Conservation (phyloP, 345 rosid species). For the Aethionema arabicum region DNA sequence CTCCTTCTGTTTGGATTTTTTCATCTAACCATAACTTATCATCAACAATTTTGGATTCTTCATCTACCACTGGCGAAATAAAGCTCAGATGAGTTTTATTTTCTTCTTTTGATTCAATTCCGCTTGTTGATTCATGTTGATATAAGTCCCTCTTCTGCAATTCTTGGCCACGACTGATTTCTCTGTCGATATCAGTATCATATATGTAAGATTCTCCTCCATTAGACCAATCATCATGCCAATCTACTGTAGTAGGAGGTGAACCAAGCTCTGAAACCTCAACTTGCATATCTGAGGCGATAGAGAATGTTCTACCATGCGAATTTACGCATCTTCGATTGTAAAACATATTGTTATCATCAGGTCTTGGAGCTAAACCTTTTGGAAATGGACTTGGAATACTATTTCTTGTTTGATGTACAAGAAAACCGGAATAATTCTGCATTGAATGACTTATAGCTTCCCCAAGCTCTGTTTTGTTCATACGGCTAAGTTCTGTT, state of each 20-base stretch:
- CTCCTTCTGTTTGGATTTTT: not conserved
- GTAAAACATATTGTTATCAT: conserved; percentile 41
- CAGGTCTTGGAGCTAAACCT: conserved; percentile 40
- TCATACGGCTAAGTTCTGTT: conserved; percentile 23
- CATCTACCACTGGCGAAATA: conserved; percentile 12
- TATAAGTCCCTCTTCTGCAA: not conserved
- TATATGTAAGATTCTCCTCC: conserved; percentile 58
- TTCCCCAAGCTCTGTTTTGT: conserved; percentile 28
- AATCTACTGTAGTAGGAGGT: conserved; percentile 61
- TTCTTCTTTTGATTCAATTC: conserved; percentile 21
- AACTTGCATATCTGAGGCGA: conserved; percentile 95
- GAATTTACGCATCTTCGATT: conserved; percentile 24
- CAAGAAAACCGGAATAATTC: conserved; percentile 14
- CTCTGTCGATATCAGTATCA: conserved; percentile 66
- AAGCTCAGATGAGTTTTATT: not conserved
- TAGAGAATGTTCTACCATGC: conserved; percentile 49
- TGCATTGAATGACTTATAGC: conserved; percentile 37
- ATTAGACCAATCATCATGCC: conserved; percentile 47
- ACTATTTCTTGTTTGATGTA: conserved; percentile 34
- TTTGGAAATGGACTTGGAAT: conserved; percentile 46
- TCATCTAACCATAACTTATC: conserved; percentile 5
- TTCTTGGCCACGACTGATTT: conserved; percentile 32
- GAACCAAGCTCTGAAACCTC: conserved; percentile 91
- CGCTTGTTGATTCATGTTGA: conserved; percentile 27
- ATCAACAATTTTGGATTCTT: not conserved